Evolutionary conservation across 2,329 filamentous ascomycete species (phyloP).

Genomic region (Cytospora piceae): DNA sequence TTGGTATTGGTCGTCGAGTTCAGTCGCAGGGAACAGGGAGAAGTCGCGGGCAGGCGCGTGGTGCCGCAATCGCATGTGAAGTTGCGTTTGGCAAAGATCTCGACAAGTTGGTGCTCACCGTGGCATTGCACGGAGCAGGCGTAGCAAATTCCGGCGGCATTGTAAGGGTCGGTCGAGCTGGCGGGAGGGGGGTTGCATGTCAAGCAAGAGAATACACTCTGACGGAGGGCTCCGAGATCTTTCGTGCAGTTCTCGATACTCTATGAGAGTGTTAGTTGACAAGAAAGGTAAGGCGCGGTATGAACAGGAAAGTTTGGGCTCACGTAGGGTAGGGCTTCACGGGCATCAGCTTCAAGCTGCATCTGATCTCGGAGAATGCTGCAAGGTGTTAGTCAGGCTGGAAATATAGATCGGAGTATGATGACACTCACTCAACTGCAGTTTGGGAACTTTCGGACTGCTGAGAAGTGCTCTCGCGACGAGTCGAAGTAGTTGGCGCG

Average conservation of each 20-base stretch:
- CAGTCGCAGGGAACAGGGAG: conserved; percentile 75
- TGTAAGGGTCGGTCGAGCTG: conserved; percentile 64
- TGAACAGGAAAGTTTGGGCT: conserved; percentile 36
- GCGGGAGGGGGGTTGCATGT: conserved; percentile 86
- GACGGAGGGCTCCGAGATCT: conserved; percentile 83
- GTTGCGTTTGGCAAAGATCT: conserved; percentile 93
- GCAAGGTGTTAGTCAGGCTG: conserved; percentile 8
- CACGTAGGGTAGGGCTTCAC: conserved; percentile 92
- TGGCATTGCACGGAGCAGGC: conserved; percentile 97
- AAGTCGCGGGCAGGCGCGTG: conserved; percentile 70
- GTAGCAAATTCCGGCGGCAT: conserved; percentile 87
- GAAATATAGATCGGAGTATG: not conserved
- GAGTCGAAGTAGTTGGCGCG: conserved; percentile 44
- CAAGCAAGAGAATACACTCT: conserved; percentile 88
- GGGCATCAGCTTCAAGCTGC: conserved; percentile 89
- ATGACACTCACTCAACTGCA: conserved; percentile 64
- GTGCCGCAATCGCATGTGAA: conserved; percentile 98
- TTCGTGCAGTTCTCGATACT: conserved; percentile 94
- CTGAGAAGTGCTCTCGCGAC: conserved; percentile 64
- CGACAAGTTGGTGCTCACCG: conserved; percentile 90
- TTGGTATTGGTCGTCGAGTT: conserved; percentile 75
- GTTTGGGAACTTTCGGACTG: conserved; percentile 71
- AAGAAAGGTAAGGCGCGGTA: not conserved
- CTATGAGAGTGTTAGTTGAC: conserved; percentile 47
- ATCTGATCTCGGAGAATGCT: conserved; percentile 90